Base-by-base conservation (phyloP, 2,329 filamentous ascomycete genomes). In the Verticillium tricorpus region DNA sequence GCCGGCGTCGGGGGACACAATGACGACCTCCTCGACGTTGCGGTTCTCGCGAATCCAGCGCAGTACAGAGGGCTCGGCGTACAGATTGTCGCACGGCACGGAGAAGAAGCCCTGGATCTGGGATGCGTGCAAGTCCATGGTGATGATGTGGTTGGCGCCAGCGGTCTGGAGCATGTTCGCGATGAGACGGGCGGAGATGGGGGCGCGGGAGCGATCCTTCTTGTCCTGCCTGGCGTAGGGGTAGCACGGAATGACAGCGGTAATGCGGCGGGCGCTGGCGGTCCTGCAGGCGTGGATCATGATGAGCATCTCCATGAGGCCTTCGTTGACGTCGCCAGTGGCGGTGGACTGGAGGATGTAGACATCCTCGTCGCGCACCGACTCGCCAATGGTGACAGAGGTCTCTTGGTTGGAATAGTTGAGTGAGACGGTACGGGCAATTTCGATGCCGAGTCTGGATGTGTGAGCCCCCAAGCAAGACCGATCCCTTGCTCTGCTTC, bases 31-130 rank as follows among this genome's bases (percentile, higher is more conserved):
- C 71, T 86, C 82, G 57, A 91, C 84, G 63, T 86, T 82, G 63
- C 93, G 79, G 72, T 95, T 91, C 74, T 93, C 89, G 64, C 88
- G 82, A 68, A 96, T 94, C 89, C 91, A 96, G 65, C 90, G 85
- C 67, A 95, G 80, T 57, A 92, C 92, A 69, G 89, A 92, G 2
- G 92, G 92, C 77, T 96, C 92, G 7, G 92, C 92, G 75, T 96
- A 96, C 35, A 96, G 82, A 74, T 95, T 85, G 71, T 85, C 80
- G 15, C 82, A 80, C 4, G 82, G 82, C 8, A 84, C 81, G 66
- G 93, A 94, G 83, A 96, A 96, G 80, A 96, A 96, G 37, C 92
- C 92, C 76, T 93, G 89, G 66, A 93, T 93, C 79, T 95, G 92
- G 62, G 87, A 91, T 62, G 91, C 92, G 73, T 95, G 91, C 62